phyloP scores from a whole-genome alignment of 2,329 filamentous ascomycete species.

The Pseudocercospora cruenta region DNA sequence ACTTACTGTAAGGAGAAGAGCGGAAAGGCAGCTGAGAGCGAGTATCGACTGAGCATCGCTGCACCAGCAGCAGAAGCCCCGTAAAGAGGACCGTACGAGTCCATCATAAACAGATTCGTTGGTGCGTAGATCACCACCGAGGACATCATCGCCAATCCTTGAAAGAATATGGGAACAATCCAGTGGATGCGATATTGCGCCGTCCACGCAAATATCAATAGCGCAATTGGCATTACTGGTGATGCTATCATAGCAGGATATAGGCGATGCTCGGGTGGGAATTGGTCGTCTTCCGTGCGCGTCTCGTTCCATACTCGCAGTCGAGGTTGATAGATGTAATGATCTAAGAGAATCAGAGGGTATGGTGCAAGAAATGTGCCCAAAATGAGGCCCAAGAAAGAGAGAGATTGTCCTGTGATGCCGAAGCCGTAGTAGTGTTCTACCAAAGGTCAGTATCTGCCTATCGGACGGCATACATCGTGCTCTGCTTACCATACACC shows the following conservation, averaged over 20 bases:
- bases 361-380: slow-evolving; percentile 32
- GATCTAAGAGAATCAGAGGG: slow-evolving; percentile 33
- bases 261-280: slow-evolving; percentile 39
- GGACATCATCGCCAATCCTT: slow-evolving; percentile 30
- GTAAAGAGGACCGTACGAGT: slow-evolving; percentile 46
- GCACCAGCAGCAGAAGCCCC: slow-evolving; percentile 42
- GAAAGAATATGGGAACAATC: slow-evolving; percentile 43
- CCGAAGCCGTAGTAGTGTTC: slow-evolving; percentile 35
- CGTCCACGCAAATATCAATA: slow-evolving; percentile 45
- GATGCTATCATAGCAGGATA: slow-evolving; percentile 40
- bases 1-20: slow-evolving; percentile 38
- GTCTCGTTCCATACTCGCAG: slow-evolving; percentile 16
- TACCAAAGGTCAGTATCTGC: background rate
- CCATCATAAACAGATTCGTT: slow-evolving; percentile 46
- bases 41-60: slow-evolving; percentile 40
- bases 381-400: slow-evolving; percentile 38
- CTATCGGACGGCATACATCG: background rate
- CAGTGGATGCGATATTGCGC: slow-evolving; percentile 40
- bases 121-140: slow-evolving; percentile 40
- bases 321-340: slow-evolving; percentile 34
- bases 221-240: slow-evolving; percentile 37
- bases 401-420: slow-evolving; percentile 36
- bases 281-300: slow-evolving; percentile 13
- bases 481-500: slow-evolving; percentile 30
- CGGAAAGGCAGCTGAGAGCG: slow-evolving; percentile 42